phyloP scores from a whole-genome alignment of 116 monocot genomes.

The Posidonia oceanica region DNA sequence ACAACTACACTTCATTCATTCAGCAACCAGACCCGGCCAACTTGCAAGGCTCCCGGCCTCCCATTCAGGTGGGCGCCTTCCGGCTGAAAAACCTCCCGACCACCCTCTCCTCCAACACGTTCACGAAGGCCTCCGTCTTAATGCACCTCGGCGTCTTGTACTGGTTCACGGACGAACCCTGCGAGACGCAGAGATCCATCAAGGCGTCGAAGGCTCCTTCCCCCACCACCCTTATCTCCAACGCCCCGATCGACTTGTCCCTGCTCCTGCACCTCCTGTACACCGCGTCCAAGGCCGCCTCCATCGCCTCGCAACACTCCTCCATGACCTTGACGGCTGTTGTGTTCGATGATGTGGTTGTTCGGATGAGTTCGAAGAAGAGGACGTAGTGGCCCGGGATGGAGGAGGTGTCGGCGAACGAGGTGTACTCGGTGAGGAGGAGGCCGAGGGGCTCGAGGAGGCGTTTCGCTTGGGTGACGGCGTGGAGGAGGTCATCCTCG shows the following conservation, averaged over 20 bases:
- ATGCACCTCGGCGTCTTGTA: constrained; percentile 88
- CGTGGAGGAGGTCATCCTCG: constrained; percentile 64
- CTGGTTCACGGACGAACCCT: constrained; percentile 78
- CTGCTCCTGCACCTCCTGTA: constrained; percentile 56
- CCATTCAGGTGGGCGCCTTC: constrained; percentile 24
- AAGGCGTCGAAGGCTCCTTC: constrained; percentile 50
- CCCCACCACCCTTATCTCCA: constrained; percentile 64
- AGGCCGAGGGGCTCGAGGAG: constrained; percentile 30
- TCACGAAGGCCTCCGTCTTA: constrained; percentile 29
- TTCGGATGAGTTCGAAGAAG: constrained; percentile 53
- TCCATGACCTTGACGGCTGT: constrained; percentile 23
- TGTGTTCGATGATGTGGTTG: too few relatives aligned
- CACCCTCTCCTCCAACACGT: constrained; percentile 37
- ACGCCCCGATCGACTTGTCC: constrained; percentile 55
- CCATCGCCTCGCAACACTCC: constrained; percentile 42
- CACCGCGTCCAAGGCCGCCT: constrained; percentile 41
- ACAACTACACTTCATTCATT: too few relatives aligned
- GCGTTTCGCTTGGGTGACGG: constrained; percentile 33
- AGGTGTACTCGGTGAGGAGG: constrained; percentile 61
- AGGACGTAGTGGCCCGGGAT: constrained; percentile 85
- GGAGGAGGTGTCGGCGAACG: constrained; percentile 42
- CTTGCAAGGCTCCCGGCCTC: constrained; percentile 17
- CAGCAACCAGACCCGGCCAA: neutral
- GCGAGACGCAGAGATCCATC: constrained; percentile 64
- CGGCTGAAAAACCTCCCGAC: constrained; percentile 52